These are phyloP conservation scores for Theileria equi DNA, from an alignment of 169 alveolate genomes.

Conservation along the genomic window DNA sequence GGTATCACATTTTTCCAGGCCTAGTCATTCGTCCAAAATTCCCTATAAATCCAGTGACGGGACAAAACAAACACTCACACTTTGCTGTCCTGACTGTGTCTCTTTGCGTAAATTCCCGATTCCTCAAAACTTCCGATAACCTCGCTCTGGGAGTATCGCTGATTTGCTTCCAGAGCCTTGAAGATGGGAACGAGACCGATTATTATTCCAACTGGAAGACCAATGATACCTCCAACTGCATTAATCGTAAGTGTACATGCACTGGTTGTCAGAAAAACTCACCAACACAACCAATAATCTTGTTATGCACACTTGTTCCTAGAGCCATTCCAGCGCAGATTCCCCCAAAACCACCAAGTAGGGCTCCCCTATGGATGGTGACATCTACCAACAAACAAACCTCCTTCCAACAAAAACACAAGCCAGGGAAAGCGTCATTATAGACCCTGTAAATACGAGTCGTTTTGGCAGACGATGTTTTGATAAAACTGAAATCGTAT, in stretches of 20 bases:
- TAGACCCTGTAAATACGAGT: slow-evolving; percentile 24
- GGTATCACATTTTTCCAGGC: too few species aligned
- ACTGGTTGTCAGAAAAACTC: neutral
- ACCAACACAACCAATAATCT: slow-evolving; percentile 32
- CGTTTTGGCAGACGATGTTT: neutral
- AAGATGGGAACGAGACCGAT: slow-evolving; percentile 50
- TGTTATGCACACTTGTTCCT: slow-evolving; percentile 9
- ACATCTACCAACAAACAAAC: neutral
- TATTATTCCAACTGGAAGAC: slow-evolving; percentile 23
- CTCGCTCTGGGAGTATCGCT: slow-evolving; percentile 41
- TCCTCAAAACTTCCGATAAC: slow-evolving; percentile 35
- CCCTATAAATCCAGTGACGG: too few species aligned
- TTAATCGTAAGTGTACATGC: too few species aligned
- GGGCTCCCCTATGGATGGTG: slow-evolving; percentile 25
- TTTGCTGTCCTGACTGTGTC: too few species aligned
- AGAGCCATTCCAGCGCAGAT: slow-evolving; percentile 40
- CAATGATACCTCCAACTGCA: slow-evolving; percentile 40
- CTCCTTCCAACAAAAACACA: slow-evolving; percentile 40
- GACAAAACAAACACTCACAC: too few species aligned
- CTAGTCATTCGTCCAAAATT: too few species aligned
- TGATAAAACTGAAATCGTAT: neutral
- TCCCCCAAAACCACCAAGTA: slow-evolving; percentile 42
- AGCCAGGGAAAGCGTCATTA: slow-evolving; percentile 34
- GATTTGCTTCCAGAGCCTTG: slow-evolving; percentile 38
- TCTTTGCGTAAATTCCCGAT: too few species aligned